Evolutionary conservation across 2,329 filamentous ascomycete species (phyloP).

Genomic region (Calonectria hongkongensis): DNA sequence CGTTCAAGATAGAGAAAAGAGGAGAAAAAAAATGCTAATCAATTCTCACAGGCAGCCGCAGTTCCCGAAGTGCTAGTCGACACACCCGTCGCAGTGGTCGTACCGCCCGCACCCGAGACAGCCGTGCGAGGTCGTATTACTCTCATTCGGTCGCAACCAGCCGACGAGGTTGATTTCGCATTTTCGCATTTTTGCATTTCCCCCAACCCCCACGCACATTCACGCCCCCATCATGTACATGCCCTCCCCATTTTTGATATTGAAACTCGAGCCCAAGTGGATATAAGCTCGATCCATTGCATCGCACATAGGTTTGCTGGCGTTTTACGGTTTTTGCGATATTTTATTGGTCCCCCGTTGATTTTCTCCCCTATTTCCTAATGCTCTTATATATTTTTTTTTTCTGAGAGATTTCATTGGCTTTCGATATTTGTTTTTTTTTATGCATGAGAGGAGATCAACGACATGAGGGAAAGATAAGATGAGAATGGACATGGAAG

Average conservation of each 20-base stretch:
- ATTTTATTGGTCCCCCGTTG: constrained; percentile 36
- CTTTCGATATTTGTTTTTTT: constrained; percentile 38
- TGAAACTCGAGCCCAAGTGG: constrained; percentile 45
- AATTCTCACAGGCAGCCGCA: constrained; percentile 59
- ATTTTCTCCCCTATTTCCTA: constrained; percentile 27
- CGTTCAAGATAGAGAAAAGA: constrained; percentile 29
- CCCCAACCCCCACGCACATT: constrained; percentile 27
- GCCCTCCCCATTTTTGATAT: constrained; percentile 50
- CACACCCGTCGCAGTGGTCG: constrained; percentile 61
- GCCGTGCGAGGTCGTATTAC: constrained; percentile 59
- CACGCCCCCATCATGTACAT: constrained; percentile 51
- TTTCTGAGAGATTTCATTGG: constrained; percentile 37
- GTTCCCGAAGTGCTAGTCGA: constrained; percentile 65
- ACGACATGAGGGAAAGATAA: constrained; percentile 48
- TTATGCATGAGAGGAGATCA: constrained; percentile 44
- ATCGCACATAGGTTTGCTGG: constrained; percentile 50
- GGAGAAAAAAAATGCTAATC: constrained; percentile 46
- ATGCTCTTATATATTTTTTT: constrained; percentile 41
- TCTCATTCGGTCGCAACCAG: constrained; percentile 52
- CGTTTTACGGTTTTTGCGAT: constrained; percentile 52
- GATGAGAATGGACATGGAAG: constrained; percentile 34
- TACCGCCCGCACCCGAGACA: constrained; percentile 53
- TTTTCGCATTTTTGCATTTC: constrained; percentile 29
- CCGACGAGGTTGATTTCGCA: constrained; percentile 37
- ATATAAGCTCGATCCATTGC: constrained; percentile 47